Evolutionary conservation across 805 yeast genomes (phyloP), one percentile per base, ranked within the genome.

Genomic region (Candida ulmi): DNA sequence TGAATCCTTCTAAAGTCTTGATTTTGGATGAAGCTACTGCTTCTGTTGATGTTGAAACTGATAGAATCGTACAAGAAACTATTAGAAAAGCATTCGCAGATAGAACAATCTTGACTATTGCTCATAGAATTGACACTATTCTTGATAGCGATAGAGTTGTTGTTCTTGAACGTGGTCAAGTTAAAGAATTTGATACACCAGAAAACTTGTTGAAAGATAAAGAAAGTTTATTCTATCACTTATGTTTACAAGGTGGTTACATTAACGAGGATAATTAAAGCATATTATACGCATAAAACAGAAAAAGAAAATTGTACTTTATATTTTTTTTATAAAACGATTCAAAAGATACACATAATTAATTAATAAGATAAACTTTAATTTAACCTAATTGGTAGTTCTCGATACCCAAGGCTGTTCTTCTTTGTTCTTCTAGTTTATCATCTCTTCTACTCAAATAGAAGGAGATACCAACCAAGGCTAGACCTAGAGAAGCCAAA

Each of bases 11-110:
- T 7, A 76, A 78, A 43, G 73, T 85, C 31, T 67, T 85, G 46
- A 79, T 85, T 8, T 63, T 85, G 52, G 95, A 85, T 61, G 95
- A 85, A 62, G 95, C 95, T 11, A 85, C 95, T 3, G 93, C 95
- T 5, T 88, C 91, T 6, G 93, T 85, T 37, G 95, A 85, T 62
- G 90, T 84, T 28, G 87, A 83, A 55, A 85, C 95, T 3, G 95
- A 85, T 61, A 66, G 77, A 45, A 73, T 84, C 40, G 71, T 85
- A 38, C 95, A 85, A 64, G 77, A 81, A 45, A 85, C 95, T 2
- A 85, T 85, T 37, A 72, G 93, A 61, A 63, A 71, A 1, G 88
- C 84, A 31, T 85, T 85, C 55, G 75, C 76, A 46, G 82, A 83
- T 39, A 72, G 88, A 59, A 85, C 95, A 0, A 85, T 85, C 50